Evolutionary conservation across 1,284 basidiomycete species (phyloP).

Genomic region (Melampsora occidentalis): DNA sequence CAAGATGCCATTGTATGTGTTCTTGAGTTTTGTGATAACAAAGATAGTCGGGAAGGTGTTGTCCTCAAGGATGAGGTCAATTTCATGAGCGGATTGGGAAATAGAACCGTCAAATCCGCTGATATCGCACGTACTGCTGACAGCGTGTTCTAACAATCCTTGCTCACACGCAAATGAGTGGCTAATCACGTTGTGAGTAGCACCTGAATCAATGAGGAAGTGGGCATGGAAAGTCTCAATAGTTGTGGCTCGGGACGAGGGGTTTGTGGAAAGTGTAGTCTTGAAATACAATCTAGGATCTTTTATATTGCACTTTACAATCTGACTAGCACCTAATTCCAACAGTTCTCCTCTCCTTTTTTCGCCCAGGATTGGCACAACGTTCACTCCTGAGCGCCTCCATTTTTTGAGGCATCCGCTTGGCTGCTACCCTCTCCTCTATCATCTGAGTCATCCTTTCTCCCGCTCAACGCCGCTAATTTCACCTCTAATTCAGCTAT

Average conservation of each 20-base stretch:
- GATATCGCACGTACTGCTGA: neutral
- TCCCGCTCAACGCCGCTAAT: neutral
- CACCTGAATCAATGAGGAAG: neutral
- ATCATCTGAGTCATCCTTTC: neutral
- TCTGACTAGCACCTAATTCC: neutral
- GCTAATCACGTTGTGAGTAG: neutral
- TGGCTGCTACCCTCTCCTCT: neutral
- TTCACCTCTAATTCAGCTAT: slow-evolving; percentile 10
- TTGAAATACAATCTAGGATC: neutral
- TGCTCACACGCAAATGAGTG: neutral
- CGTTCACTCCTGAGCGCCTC: neutral
- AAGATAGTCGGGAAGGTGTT: neutral
- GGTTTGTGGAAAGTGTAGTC: neutral
- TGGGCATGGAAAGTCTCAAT: neutral
- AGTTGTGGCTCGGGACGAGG: neutral
- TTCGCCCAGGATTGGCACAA: slow-evolving; percentile 9
- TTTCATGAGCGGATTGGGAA: neutral
- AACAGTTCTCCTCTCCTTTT: neutral
- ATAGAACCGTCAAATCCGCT: neutral
- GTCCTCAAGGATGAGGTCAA: neutral
- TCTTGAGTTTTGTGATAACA: neutral
- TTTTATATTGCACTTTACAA: neutral
- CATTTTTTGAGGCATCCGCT: neutral
- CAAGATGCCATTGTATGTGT: neutral
- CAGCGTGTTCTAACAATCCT: neutral